These are phyloP conservation scores for Plantago ovata DNA, from an alignment of 257 asterid genomes.

Conservation along the genomic window DNA sequence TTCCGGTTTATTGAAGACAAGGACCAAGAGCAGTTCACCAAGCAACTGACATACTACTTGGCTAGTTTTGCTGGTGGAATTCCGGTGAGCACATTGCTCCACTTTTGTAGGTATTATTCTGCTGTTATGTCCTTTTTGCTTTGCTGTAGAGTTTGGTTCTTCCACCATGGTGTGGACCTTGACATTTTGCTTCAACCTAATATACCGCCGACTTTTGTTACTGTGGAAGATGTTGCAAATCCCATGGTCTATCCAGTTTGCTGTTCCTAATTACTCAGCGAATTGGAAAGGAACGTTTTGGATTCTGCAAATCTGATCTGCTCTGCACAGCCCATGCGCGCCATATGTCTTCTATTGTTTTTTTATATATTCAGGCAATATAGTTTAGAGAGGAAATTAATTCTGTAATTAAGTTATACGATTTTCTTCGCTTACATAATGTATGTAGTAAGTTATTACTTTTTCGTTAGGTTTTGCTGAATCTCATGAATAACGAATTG, in stretches of 20 bases:
- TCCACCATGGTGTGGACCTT: conserved; percentile 9
- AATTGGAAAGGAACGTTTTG: background rate
- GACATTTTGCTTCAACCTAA: conserved; percentile 10
- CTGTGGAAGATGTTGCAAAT: background rate
- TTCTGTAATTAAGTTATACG: no score
- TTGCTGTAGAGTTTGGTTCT: background rate
- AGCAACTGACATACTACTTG: conserved; percentile 68
- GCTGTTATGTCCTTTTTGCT: conserved; percentile 15
- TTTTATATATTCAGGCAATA: no score
- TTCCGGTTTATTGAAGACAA: conserved; percentile 45
- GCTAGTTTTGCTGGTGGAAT: conserved; percentile 83
- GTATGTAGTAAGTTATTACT: no score
- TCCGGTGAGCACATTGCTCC: conserved; percentile 92
- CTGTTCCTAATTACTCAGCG: background rate
- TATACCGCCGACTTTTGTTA: background rate
- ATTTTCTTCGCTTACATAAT: no score
- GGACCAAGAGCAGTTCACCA: conserved; percentile 84
- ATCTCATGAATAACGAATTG: no score
- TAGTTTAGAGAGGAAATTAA: no score
- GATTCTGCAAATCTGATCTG: background rate
- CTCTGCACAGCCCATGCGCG: no score
- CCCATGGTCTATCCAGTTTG: conserved; percentile 6
- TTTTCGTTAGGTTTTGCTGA: no score
- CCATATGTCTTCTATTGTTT: no score
- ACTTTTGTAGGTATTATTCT: conserved; percentile 53